phyloP scores from a whole-genome alignment of 768 basidiomycete species.

The Tulasnella sp. region DNA sequence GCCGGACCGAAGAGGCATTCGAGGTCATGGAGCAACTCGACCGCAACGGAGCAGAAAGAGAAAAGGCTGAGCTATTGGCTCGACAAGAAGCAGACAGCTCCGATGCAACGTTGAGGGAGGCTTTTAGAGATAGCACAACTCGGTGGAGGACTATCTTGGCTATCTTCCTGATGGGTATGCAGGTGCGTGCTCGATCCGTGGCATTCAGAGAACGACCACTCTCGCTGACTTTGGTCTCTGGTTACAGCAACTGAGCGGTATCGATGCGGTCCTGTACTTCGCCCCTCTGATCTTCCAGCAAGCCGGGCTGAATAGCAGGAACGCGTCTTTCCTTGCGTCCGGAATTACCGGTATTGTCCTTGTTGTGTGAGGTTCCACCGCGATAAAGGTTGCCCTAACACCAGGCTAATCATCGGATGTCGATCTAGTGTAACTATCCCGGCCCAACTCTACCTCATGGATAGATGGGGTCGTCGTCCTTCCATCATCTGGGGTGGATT shows the following conservation, averaged over 20 bases:
- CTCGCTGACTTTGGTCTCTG: constrained; percentile 19
- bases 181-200: constrained; percentile 32
- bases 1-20: constrained; percentile 37
- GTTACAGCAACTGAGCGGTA: constrained; percentile 36
- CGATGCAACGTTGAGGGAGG: constrained; percentile 20
- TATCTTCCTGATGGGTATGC: constrained; percentile 46
- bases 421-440: constrained; percentile 36
- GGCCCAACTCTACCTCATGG: constrained; percentile 39
- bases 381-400: not conserved
- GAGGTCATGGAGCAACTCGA: constrained; percentile 29
- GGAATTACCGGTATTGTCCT: constrained; percentile 49
- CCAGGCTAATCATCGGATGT: not conserved
- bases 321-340: constrained; percentile 50
- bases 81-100: not conserved
- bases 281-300: constrained; percentile 50
- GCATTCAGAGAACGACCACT: not conserved
- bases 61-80: constrained; percentile 31
- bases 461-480: constrained; percentile 41
- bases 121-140: constrained; percentile 18
- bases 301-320: constrained; percentile 47
- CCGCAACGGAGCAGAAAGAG: constrained; percentile 35
- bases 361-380: constrained; percentile 31
- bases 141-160: constrained; percentile 40
- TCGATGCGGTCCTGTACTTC: constrained; percentile 41
- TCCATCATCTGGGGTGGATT: constrained; percentile 45